Evolutionary conservation across 2,329 filamentous ascomycete species (phyloP), one percentile per base, ranked within the genome.

Genomic region (Lachnellula cervina): DNA sequence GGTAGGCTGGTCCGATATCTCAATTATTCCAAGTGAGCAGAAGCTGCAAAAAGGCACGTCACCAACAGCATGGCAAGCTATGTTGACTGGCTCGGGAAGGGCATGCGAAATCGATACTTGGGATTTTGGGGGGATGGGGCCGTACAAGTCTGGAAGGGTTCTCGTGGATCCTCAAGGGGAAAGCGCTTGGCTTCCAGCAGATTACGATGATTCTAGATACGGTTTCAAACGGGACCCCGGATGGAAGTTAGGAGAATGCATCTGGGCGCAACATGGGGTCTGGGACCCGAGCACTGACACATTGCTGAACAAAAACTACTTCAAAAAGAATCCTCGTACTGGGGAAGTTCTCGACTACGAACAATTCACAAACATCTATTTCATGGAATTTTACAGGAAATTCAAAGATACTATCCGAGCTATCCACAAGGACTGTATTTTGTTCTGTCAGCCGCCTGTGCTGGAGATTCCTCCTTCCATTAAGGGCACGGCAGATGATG

Each of bases 201-300:
- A 84, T 56, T 90, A 93, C 69, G 88, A 96, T 66, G 94, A 99
- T 63, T 86, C 83, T 13, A 82, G 84, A 61, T 99, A 99, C 70
- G 90, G 90, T 37, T 99, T 90, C 85, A 91, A 88, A 69, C 83
- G 94, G 61, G 90, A 96, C 67, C 80, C 88, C 0, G 86, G 79
- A 7, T 99, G 94, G 94, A 92, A 87, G 70, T 75, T 99, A 17
- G 94, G 94, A n/a, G 84, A 95, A 71, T 97, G 94, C 67, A 71
- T 99, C 42, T 99, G 94, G 94, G 93, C 94, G 3, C 93, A 97
- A 68, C 92, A 99, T 70, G 93, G 92, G 1, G 84, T 99, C 5
- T 99, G 94, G 94, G 90, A 99, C 68, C 86, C 88, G 5, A 75
- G 77, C 4, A 88, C 81, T 2, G 91, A 97, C 69, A 83, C 81